These are phyloP conservation scores for Larix kaempferi DNA, from an alignment of 75 land plant genomes.

Conservation along the genomic window DNA sequence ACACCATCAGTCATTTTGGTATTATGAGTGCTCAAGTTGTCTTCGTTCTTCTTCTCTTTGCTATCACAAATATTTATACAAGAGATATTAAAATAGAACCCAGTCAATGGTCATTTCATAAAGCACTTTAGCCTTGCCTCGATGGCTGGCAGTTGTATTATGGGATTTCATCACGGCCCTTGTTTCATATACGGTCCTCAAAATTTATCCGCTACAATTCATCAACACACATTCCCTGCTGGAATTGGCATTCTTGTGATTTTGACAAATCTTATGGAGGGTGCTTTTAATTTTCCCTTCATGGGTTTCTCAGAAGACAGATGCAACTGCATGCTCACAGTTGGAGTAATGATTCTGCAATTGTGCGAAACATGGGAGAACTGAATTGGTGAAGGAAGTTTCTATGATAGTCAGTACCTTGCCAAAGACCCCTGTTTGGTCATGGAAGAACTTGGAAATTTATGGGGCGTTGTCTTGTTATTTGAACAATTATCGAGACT, in stretches of 20 bases:
- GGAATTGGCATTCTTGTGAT: neutral
- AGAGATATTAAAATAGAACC: slow-evolving; percentile 41
- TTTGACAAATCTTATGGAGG: neutral
- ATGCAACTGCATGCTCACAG: neutral
- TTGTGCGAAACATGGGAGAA: neutral
- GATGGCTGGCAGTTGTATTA: neutral
- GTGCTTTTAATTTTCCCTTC: neutral
- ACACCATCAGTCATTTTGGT: slow-evolving; percentile 98
- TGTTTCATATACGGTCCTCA: neutral
- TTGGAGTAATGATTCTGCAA: neutral
- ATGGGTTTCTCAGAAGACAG: neutral
- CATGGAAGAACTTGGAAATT: too few relatives aligned
- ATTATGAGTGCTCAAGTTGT: slow-evolving; percentile 98
- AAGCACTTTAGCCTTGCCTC: slow-evolving; percentile 2
- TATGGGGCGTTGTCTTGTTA: too few relatives aligned
- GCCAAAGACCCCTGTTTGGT: too few relatives aligned
- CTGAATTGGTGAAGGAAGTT: neutral
- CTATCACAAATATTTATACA: slow-evolving; percentile 79
- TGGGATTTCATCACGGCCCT: neutral
- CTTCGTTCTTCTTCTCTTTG: slow-evolving; percentile 87
- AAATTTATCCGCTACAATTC: neutral
- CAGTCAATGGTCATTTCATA: neutral
- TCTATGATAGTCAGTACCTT: neutral
- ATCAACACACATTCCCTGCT: neutral
- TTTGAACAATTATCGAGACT: too few relatives aligned